phyloP scores from a whole-genome alignment of 2,329 filamentous ascomycete genomes.

The Monosporascus sp. region DNA sequence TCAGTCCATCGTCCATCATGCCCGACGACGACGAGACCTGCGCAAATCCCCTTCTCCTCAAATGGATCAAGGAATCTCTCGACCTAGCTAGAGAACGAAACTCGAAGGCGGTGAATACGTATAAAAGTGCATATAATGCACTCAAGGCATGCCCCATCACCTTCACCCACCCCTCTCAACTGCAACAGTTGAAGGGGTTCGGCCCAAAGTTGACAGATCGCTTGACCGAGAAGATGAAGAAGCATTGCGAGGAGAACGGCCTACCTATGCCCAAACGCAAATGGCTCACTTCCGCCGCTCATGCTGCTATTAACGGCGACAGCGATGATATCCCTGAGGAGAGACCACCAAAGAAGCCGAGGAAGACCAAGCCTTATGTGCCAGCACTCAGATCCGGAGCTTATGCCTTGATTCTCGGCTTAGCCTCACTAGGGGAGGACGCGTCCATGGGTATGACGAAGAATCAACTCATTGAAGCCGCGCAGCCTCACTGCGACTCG shows the following conservation, averaged over 20 bases:
- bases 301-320: constrained; percentile 29
- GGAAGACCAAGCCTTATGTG: constrained; percentile 63
- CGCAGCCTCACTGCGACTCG: constrained; percentile 67
- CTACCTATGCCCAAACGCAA: constrained; percentile 61
- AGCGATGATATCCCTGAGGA: constrained; percentile 27
- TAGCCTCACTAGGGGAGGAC: constrained; percentile 55
- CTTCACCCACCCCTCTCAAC: constrained; percentile 68
- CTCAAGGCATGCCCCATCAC: constrained; percentile 68
- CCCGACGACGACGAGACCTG: constrained; percentile 34
- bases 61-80: constrained; percentile 74
- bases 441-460: constrained; percentile 59
- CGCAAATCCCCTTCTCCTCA: constrained; percentile 65
- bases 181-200: constrained; percentile 67
- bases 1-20: background rate
- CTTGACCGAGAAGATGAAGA: constrained; percentile 55
- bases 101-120: constrained; percentile 65
- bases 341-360: constrained; percentile 49
- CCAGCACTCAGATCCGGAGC: constrained; percentile 67
- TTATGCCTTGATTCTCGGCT: constrained; percentile 65
- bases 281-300: constrained; percentile 32
- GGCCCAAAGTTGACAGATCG: constrained; percentile 67
- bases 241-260: constrained; percentile 61
- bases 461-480: constrained; percentile 59
- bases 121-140: constrained; percentile 71
- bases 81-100: constrained; percentile 64